A percentile compares a stretch with the other conserved stretches of the same genome.
Evolutionary conservation across 371 early-diverging fungal species (phyloP).

Genomic region (Choanephora cucurbitarum): DNA sequence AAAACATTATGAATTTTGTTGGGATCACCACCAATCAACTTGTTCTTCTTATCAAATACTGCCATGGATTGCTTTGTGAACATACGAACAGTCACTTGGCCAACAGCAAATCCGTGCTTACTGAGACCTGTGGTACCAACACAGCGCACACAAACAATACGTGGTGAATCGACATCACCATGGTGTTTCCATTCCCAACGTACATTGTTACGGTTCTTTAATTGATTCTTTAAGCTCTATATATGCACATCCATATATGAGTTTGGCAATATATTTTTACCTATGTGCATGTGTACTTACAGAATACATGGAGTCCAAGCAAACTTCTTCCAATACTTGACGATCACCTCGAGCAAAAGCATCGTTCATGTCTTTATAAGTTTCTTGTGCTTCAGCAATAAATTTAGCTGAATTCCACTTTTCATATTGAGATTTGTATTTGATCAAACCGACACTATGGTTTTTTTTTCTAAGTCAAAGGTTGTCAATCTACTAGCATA

Average conservation of each 20-base stretch:
- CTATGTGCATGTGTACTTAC: no score
- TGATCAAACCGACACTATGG: conserved; percentile 50
- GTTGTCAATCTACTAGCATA: no score
- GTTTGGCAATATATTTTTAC: no score
- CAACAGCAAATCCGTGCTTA: conserved; percentile 56
- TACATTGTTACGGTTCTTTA: conserved; percentile 60
- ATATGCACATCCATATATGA: no score
- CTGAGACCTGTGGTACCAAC: conserved; percentile 46
- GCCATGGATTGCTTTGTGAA: conserved; percentile 72
- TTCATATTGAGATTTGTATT: conserved; percentile 53
- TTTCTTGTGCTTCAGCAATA: conserved; percentile 58
- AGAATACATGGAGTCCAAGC: conserved; percentile 64
- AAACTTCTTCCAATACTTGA: conserved; percentile 58
- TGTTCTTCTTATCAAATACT: conserved; percentile 61
- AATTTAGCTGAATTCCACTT: conserved; percentile 56
- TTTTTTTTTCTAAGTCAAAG: background rate
- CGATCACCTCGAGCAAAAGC: conserved; percentile 75
- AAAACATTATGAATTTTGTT: conserved; percentile 59
- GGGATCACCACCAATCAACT: conserved; percentile 57
- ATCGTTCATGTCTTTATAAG: conserved; percentile 73
- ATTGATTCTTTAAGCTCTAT: conserved; percentile 65
- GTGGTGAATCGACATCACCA: conserved; percentile 59
- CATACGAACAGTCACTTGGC: conserved; percentile 70
- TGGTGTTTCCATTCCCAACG: conserved; percentile 70
- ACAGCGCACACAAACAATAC: conserved; percentile 67